Base-by-base conservation (phyloP, 345 rosid species). In the Geranium brycei region DNA sequence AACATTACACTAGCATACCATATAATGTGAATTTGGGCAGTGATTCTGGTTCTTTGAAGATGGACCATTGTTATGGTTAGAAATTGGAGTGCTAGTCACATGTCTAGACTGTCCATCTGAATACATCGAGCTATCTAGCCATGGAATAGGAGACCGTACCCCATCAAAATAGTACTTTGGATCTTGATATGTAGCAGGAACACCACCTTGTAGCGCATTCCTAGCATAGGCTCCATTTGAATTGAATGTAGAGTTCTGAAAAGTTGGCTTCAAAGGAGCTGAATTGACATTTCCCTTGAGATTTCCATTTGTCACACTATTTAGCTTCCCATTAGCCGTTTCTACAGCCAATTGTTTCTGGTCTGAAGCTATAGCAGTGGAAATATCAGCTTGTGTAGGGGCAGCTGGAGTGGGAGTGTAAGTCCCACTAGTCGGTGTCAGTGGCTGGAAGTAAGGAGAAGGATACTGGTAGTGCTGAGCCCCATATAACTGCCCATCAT, bases 391-490 rank as follows among this genome's bases (percentile, higher is more conserved):
- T 19, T 81, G 90, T 30, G 83, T 59, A 35, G 80, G 74, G 30
- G 82, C 68, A 59, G 76, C 68, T 12, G 80, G 77, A 67, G 73
- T 81, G 1, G 95, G 77, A 60, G 82, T 72, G 72, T 78, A 86
- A 1, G 90, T 81, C 17, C 75, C 80, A 72, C 80, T 81, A 64
- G 72, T 64, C 13, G 86, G 80, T 40, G 80, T 73, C 71, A 78
- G 62, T 0, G 95, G 91, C 69, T 80, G 91, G 68, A 85, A 87
- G 72, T 73, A 89, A 60, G 75, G 70, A 59, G 76, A 58, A 7
- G 98, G 98, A 77, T 91, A 91, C 77, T 91, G 95, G 66, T 91
- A 91, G 63, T 91, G 92, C 76, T 89, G 98, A 62, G 86, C 85
- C 30, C 85, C 96, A 77, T 87, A 89, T n/a, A 87, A 59, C 71